Base-by-base conservation (phyloP, 768 basidiomycete species). In the Punctularia strigosozonata region DNA sequence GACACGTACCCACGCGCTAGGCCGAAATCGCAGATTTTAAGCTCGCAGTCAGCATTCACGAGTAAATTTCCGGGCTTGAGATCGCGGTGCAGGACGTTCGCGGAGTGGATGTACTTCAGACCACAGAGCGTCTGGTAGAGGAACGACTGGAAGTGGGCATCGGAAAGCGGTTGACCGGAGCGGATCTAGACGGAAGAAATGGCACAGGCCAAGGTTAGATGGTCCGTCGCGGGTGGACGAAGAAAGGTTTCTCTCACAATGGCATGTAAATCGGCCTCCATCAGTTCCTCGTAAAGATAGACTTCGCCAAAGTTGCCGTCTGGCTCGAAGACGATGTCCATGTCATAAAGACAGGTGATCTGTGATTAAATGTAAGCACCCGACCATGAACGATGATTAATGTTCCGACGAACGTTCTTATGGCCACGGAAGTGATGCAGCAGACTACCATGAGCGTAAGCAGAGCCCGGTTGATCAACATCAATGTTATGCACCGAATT, bases 221-320 rank as follows among this genome's bases (percentile, higher is more conserved):
- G 39, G 39, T 36, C 39, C 22, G 22, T 21, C 15, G 6, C 17
- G 25, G 21, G 25, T 26, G n/a, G 15, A 17, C 22, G 23, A 26
- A 4, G 18, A 6, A 25, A 15, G 12, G 31, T 31, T 25, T 25
- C 17, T 54, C 76, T 60, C 50, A 92, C 91, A 59, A 99, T 99
- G 15, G 95, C 95, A 53, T 98, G 95, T 15, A 99, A 71, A 74
- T 99, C 95, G 40, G 95, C 95, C 57, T 99, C 95, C 95, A 98
- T 99, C 49, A 98, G 77, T 59, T 99, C 95, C 65, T 98, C 85
- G 50, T 90, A 88, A 53, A 87, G 79, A 58, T 88, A 97, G 14
- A 99, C 92, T 62, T 97, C 94, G 58, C 92, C 87, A 53, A 98
- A 99, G 56, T 87, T 85, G 47, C 86, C 85, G 39, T 72, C 79